Evolutionary conservation across 2,329 filamentous ascomycete species (phyloP), one percentile per base, ranked within the genome.

Genomic region (Fusarium torulosum): DNA sequence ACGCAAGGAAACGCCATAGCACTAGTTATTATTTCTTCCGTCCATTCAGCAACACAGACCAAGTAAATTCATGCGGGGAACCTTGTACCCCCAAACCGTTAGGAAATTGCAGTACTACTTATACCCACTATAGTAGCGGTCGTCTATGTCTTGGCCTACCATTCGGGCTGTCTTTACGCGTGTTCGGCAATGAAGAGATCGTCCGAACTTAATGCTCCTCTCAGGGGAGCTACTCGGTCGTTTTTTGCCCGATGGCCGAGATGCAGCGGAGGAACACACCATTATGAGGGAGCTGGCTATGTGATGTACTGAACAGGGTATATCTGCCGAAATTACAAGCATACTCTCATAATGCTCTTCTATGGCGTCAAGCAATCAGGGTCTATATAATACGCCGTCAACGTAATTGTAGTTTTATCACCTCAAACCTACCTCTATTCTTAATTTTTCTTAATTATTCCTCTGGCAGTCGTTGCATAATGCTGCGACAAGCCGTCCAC

Each of bases 401-500:
- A 37, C 19, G 8, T 6, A n/a, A 6, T 11, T n/a, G 17, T 7
- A 44, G 15, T 44, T 13, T 9, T 13, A 19, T 23, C 15, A 42
- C n/a, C 21, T 47, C 20, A 47, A 14, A 3, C 29, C 9, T 14
- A 35, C 31, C 10, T 35, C 53, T 27, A 23, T 20, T 19, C 20
- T 23, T 40, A 21, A 46, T 43, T 27, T 20, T 20, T 19, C 20
- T 23, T 40, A 21, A 46, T 43, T 9, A 3, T 17, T 8, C 27
- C 27, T 23, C 52, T 62, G 66, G 53, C 27, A 67, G 62, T 69
- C 58, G 63, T 14, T 62, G 27, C 54, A 59, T 14, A 31, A 69
- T 69, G 66, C 38, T 70, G 35, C 66, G 66, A 64, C 66, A 54
- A 51, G 58, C 66, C 53, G 66, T 69, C 66, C 66, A 67, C 33